These are phyloP conservation scores for Pestalotiopsis sp. DNA, from an alignment of 2,329 filamentous ascomycete genomes.

Conservation along the genomic window DNA sequence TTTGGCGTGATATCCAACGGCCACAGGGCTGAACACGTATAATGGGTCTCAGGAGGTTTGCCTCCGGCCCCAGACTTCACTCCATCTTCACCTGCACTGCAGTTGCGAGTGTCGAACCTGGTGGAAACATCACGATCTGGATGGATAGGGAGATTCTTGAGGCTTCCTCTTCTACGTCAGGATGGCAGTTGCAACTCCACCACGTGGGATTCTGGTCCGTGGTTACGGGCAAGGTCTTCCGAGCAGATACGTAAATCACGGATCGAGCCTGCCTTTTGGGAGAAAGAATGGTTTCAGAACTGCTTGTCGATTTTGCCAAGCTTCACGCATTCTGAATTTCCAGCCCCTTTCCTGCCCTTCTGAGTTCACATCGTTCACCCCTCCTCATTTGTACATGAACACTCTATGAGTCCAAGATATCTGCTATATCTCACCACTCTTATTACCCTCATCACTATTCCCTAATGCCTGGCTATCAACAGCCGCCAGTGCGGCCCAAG, in stretches of 20 bases:
- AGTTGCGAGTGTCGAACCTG: background rate
- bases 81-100: background rate
- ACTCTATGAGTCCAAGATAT: background rate
- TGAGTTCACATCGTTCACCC: background rate
- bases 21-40: background rate
- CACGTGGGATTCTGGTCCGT: background rate
- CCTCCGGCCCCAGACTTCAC: background rate
- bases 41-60: background rate
- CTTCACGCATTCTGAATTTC: background rate
- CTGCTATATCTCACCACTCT: background rate
- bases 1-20: background rate
- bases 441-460: background rate
- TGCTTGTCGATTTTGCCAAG: background rate
- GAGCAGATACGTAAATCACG: background rate
- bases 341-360: background rate
- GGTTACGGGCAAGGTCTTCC: background rate
- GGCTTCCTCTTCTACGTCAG: background rate
- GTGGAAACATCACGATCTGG: background rate
- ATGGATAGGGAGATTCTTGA: background rate
- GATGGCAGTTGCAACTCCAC: conserved; percentile 5
- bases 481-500: background rate
- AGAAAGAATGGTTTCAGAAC: background rate
- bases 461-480: background rate
- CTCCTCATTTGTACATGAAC: background rate
- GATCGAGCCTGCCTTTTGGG: background rate